Evolutionary conservation across 2,329 filamentous ascomycete species (phyloP).

Genomic region (Exophiala spinifera): DNA sequence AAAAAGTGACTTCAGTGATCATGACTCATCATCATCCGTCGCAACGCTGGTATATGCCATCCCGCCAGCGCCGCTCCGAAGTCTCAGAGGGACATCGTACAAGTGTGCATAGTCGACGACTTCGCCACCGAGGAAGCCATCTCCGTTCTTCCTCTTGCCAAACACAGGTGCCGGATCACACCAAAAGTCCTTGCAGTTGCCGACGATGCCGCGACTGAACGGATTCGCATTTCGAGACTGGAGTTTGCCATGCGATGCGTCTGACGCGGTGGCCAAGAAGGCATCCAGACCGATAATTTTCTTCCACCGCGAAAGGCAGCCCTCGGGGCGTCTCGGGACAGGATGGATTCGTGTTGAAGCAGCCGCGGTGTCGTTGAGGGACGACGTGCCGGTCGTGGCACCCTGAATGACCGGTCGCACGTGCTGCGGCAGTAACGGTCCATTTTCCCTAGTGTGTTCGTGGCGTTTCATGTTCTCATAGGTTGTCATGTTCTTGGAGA

Average conservation of each 20-base stretch:
- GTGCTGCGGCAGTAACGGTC: constrained; percentile 46
- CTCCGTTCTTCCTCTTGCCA: constrained; percentile 67
- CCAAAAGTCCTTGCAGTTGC: constrained; percentile 96
- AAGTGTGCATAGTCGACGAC: constrained; percentile 81
- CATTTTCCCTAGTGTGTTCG: constrained; percentile 28
- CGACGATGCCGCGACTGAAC: constrained; percentile 76
- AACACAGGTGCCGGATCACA: constrained; percentile 83
- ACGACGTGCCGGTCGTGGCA: constrained; percentile 27
- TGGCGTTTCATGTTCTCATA: constrained; percentile 89
- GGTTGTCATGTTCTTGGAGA: constrained; percentile 88
- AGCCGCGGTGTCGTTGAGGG: constrained; percentile 34
- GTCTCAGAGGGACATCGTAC: constrained; percentile 77
- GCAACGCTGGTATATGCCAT: constrained; percentile 58
- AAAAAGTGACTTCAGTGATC: too few relatives aligned
- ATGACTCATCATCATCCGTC: constrained; percentile 32
- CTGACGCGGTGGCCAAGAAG: constrained; percentile 84
- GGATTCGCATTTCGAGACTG: constrained; percentile 63
- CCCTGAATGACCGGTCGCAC: constrained; percentile 41
- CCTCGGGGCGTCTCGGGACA: constrained; percentile 60
- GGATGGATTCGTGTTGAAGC: constrained; percentile 29
- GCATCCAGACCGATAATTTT: constrained; percentile 86
- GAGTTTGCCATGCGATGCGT: constrained; percentile 54
- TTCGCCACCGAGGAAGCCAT: constrained; percentile 62
- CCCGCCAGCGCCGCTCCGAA: constrained; percentile 53
- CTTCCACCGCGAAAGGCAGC: constrained; percentile 75